These are phyloP conservation scores for Calonectria ilicicola DNA, from an alignment of 2,329 filamentous ascomycete species.

Conservation along the genomic window DNA sequence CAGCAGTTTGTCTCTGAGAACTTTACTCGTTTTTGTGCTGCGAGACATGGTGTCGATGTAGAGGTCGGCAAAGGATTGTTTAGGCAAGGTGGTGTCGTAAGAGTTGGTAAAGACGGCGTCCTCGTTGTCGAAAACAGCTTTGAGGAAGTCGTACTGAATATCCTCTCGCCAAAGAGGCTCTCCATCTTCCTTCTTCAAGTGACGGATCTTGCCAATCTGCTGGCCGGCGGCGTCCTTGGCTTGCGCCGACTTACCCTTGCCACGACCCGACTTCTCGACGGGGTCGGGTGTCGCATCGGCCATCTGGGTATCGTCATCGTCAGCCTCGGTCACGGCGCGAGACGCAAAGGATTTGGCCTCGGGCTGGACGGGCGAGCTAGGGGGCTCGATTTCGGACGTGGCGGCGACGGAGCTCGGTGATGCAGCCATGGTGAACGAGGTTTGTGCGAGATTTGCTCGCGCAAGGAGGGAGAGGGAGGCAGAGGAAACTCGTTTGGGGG, in stretches of 20 bases:
- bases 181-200: constrained; percentile 90
- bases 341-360: constrained; percentile 62
- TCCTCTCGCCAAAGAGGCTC: constrained; percentile 88
- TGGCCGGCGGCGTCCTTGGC: constrained; percentile 50
- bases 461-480: constrained; percentile 4
- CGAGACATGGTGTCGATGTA: constrained; percentile 99
- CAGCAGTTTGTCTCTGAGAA: constrained; percentile 94
- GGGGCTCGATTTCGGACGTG: constrained; percentile 59
- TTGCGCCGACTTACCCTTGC: constrained; percentile 50
- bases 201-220: constrained; percentile 77
- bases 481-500: constrained; percentile 15
- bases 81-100: constrained; percentile 73
- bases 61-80: constrained; percentile 90
- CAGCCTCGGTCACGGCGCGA: constrained; percentile 58
- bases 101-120: constrained; percentile 87
- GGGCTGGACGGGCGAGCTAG: constrained; percentile 58
- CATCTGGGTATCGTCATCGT: constrained; percentile 61
- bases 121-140: constrained; percentile 82
- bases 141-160: constrained; percentile 89
- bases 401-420: constrained; percentile 55
- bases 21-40: constrained; percentile 99
- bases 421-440: constrained; percentile 49
- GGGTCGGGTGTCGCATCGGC: constrained; percentile 58
- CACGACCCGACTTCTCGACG: constrained; percentile 52
- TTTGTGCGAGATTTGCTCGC: constrained; percentile 25